phyloP scores from a whole-genome alignment of 148 eudicot genomes.

The Camellia sinensis region DNA sequence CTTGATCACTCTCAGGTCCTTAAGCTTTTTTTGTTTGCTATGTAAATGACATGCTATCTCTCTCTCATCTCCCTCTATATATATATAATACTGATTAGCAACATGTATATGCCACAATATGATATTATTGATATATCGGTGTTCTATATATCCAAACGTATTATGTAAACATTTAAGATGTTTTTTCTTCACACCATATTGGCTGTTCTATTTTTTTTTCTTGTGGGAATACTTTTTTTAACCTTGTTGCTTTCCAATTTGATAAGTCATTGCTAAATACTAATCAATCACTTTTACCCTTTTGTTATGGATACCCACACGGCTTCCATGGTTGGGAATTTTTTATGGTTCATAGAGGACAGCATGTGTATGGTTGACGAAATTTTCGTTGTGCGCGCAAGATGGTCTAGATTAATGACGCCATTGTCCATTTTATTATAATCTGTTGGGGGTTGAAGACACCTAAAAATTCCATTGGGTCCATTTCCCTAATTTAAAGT shows the following conservation, averaged over 20 bases:
- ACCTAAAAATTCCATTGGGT: neutral
- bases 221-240: neutral
- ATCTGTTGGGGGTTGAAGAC: neutral
- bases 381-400: neutral
- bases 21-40: neutral
- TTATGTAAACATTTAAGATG: neutral
- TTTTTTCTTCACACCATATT: neutral
- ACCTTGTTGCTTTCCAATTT: slow-evolving; percentile 5
- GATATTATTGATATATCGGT: neutral
- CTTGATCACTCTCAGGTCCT: slow-evolving; percentile 94
- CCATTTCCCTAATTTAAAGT: neutral
- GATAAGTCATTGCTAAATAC: neutral
- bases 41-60: neutral
- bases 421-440: neutral
- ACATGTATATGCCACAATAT: neutral
- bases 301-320: neutral
- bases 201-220: neutral
- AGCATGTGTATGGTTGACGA: neutral
- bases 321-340: neutral
- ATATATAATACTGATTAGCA: too few species aligned
- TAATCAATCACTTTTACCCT: neutral
- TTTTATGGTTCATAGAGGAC: neutral
- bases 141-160: neutral
- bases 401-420: neutral
- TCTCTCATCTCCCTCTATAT: neutral